Evolutionary conservation across 2,329 filamentous ascomycete genomes (phyloP), one percentile per base, ranked within the genome.

Genomic region (Passalora sequoiae): DNA sequence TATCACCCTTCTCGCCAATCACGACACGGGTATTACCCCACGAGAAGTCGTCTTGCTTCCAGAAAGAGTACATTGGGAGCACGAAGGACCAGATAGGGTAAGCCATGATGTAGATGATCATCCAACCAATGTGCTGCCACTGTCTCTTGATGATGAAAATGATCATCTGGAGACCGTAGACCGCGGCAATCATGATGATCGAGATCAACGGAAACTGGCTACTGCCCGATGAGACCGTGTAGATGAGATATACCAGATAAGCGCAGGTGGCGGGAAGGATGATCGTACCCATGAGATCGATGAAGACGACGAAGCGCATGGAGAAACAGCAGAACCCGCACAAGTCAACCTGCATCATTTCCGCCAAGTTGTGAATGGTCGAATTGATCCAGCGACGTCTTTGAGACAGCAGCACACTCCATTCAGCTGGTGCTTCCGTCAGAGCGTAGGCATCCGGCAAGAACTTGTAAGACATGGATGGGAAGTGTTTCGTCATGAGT

Each of bases 121-220:
- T 96, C 92, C 92, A 98, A 24, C 91, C 92, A 56, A 98, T 84
- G 91, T 97, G 97, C 66, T 98, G 91, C 92, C 92, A 98, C 72
- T 96, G 96, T 60, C 91, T 85, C 46, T 88, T 85, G 44, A 96
- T 62, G 59, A 97, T 95, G 73, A 98, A 98, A 66, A 98, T 96
- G 62, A 97, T 83, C 30, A 86, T 91, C 25, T 98, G 92, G 10
- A 98, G 72, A 80, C 92, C 92, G 65, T 97, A 98, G 58, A 98
- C 92, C n/a, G 86, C 91, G 59, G 80, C 92, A 7, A 98, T 77
- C 37, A 98, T 74, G 61, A 98, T 78, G 64, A 98, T 94, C 1
- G 92, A 83, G 0, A 86, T 94, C 44, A 91, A 68, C 0, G 91
- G 91, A 5, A 97, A 74, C 4, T 83, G 72, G 2, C 71, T 76